A percentile compares a stretch with the other conserved stretches of the same genome.
phyloP scores from a whole-genome alignment of 2,329 filamentous ascomycete species.

The Curvularia sp. region DNA sequence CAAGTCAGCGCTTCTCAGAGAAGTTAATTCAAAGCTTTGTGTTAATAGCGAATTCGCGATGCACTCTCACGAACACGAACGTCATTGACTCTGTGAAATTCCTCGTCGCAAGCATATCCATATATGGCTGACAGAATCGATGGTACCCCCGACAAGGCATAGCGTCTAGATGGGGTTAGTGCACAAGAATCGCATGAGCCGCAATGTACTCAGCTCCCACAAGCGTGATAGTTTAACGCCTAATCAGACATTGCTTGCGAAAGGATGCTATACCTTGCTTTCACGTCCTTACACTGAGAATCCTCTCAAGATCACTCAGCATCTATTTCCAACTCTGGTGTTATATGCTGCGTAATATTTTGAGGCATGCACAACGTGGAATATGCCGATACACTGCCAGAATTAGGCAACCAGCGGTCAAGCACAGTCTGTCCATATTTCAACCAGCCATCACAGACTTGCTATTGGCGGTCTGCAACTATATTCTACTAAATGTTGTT shows the following conservation, averaged over 20 bases:
- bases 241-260: background rate
- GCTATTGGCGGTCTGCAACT: background rate
- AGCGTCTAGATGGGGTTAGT: background rate
- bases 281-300: background rate
- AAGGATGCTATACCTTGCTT: background rate
- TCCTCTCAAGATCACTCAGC: background rate
- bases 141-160: background rate
- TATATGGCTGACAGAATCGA: background rate
- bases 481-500: background rate
- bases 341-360: background rate
- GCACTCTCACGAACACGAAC: background rate
- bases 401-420: background rate
- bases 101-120: background rate
- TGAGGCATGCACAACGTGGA: background rate
- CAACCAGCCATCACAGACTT: background rate
- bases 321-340: background rate
- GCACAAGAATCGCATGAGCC: background rate
- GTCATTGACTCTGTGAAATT: background rate
- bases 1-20: background rate
- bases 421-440: background rate
- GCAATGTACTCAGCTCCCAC: background rate
- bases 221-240: background rate
- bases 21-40: background rate
- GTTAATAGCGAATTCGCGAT: background rate
- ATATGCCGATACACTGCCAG: background rate